These are phyloP conservation scores for Fonsecaea pedrosoi DNA, from an alignment of 2,329 filamentous ascomycete genomes.

Conservation along the genomic window DNA sequence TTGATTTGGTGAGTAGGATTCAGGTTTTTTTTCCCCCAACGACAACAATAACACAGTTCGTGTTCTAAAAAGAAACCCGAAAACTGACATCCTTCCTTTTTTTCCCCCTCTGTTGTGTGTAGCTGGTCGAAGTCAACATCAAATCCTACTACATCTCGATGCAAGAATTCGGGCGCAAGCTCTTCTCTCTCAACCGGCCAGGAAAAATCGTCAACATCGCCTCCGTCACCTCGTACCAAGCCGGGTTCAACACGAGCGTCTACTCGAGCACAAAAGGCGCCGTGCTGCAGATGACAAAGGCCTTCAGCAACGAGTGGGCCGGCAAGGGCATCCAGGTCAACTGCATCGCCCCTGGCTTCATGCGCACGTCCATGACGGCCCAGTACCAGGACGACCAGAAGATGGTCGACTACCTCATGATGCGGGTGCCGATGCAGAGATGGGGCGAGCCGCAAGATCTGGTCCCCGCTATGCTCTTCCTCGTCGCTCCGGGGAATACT, in stretches of 20 bases:
- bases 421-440: slow-evolving; percentile 28
- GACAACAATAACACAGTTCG: background rate
- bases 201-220: slow-evolving; percentile 34
- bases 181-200: slow-evolving; percentile 2
- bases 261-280: slow-evolving; percentile 52
- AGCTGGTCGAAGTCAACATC: slow-evolving; percentile 26
- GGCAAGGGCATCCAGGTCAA: slow-evolving; percentile 44
- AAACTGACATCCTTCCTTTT: background rate
- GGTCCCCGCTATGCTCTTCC: slow-evolving; percentile 27
- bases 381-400: slow-evolving; percentile 24
- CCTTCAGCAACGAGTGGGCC: slow-evolving; percentile 49
- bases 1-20: slow-evolving; percentile 17
- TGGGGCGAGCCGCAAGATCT: slow-evolving; percentile 36
- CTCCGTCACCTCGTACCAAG: slow-evolving; percentile 21
- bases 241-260: slow-evolving; percentile 33
- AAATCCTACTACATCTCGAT: slow-evolving; percentile 23
- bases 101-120: no score
- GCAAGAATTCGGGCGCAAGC: slow-evolving; percentile 23
- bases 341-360: slow-evolving; percentile 41
- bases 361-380: slow-evolving; percentile 36
- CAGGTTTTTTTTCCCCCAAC: background rate
- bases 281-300: slow-evolving; percentile 51
- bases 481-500: slow-evolving; percentile 27
- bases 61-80: background rate
- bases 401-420: slow-evolving; percentile 26